Percentiles rank a stretch among this genome's conserved stretches.
phyloP scores from a whole-genome alignment of 352 stramenopile species.

The Phytophthora capsici region DNA sequence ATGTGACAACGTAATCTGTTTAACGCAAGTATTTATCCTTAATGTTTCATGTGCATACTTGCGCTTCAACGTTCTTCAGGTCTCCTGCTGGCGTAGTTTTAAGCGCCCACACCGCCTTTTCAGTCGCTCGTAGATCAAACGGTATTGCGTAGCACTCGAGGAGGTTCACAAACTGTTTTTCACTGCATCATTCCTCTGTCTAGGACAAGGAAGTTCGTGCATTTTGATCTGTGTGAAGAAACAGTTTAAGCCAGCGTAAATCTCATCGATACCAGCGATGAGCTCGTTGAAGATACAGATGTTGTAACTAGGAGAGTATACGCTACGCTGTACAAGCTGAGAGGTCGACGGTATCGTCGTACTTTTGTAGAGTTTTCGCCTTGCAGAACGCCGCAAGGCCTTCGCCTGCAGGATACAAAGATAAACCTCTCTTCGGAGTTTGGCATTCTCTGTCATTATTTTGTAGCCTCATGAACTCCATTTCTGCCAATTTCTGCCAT shows the following conservation, averaged over 20 bases:
- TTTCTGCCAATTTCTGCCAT: background rate
- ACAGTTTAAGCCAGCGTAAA: background rate
- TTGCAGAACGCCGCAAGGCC: background rate
- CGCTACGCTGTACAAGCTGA: background rate
- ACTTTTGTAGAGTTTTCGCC: background rate
- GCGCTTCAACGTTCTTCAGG: background rate
- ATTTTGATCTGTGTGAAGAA: background rate
- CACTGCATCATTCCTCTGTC: background rate
- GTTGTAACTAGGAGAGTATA: background rate
- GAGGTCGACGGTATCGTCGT: background rate
- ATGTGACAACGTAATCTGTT: too few species aligned
- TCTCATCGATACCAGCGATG: background rate
- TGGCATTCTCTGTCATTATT: background rate
- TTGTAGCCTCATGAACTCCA: background rate
- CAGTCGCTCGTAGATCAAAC: background rate
- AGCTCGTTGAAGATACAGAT: background rate
- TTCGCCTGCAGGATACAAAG: background rate
- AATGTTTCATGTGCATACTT: too few species aligned
- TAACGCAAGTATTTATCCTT: too few species aligned
- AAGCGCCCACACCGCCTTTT: background rate
- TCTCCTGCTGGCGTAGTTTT: background rate
- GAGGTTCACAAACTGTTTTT: background rate
- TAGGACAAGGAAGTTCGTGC: background rate
- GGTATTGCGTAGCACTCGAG: background rate
- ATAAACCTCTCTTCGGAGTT: background rate